Conservation (phyloP, 352 stramenopile species). For the Thraustotheca clavata region DNA sequence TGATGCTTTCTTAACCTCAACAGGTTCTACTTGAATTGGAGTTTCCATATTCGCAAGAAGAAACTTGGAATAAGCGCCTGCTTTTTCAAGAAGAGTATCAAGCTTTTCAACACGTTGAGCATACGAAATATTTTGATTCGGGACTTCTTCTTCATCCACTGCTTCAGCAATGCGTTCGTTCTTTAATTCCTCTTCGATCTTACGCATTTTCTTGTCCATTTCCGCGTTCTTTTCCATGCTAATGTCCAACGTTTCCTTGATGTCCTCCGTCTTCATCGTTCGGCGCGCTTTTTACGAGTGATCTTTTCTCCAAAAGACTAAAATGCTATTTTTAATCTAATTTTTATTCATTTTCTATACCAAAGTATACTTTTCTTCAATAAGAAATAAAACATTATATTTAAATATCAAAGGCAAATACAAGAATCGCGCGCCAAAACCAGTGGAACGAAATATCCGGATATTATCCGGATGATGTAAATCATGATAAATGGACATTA, state of each 20-base stretch:
- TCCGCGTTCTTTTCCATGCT: constrained; percentile 11
- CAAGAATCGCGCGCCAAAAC: constrained; percentile 8
- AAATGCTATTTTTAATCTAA: no score
- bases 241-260: neutral
- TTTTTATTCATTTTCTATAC: no score
- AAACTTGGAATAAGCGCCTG: constrained; percentile 80
- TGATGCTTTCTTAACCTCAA: constrained; percentile 1
- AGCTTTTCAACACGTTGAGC: constrained; percentile 42
- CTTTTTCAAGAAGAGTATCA: constrained; percentile 81
- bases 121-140: constrained; percentile 5
- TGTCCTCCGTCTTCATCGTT: neutral
- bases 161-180: neutral
- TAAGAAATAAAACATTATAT: neutral
- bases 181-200: constrained; percentile 16
- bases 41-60: constrained; percentile 76
- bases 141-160: neutral
- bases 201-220: neutral
- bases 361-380: no score
- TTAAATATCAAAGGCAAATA: neutral
- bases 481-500: no score
- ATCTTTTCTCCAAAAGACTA: neutral
- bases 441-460: no score
- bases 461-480: no score
- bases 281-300: neutral
- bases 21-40: constrained; percentile 30